Percentiles rank a stretch among this genome's conserved stretches.
These are phyloP conservation scores for Schizothecium vesticola DNA, from an alignment of 495 filamentous ascomycete genomes.

Conservation along the genomic window DNA sequence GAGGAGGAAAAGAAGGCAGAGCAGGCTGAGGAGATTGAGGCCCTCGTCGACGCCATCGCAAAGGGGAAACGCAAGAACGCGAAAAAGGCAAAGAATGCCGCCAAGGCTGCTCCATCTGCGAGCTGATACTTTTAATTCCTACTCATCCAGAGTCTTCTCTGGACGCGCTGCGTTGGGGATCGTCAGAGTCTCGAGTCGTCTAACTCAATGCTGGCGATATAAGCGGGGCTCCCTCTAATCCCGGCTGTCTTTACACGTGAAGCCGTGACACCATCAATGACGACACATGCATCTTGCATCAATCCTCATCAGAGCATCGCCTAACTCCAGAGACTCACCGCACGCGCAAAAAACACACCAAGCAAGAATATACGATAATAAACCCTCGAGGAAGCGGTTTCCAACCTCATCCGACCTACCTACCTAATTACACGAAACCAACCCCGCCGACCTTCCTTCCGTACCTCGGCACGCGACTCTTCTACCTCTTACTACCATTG, in stretches of 20 bases:
- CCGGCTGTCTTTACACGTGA: not conserved
- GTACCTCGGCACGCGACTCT: not conserved
- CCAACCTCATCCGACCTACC: not conserved
- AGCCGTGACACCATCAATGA: not conserved
- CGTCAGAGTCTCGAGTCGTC: not conserved
- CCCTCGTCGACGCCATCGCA: slow-evolving; percentile 35
- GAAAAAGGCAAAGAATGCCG: slow-evolving; percentile 14
- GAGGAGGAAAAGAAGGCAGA: slow-evolving; percentile 28
- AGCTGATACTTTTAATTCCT: not conserved
- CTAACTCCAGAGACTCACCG: not conserved
- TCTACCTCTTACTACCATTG: not conserved
- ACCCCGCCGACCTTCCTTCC: not conserved
- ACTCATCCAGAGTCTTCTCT: not conserved
- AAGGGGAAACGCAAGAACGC: slow-evolving; percentile 39
- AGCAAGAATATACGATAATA: not conserved
- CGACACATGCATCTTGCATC: not conserved
- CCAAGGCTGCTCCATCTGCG: slow-evolving; percentile 10
- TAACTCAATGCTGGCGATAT: not conserved
- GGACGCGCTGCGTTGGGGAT: not conserved
- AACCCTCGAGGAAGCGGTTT: not conserved
- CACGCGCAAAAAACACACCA: not conserved
- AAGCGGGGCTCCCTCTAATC: not conserved
- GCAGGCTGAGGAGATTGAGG: slow-evolving; percentile 38
- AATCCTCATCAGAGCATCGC: not conserved
- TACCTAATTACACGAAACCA: not conserved